Evolutionary conservation across 805 yeast genomes (phyloP).

Genomic region (Clavispora phyllophila): DNA sequence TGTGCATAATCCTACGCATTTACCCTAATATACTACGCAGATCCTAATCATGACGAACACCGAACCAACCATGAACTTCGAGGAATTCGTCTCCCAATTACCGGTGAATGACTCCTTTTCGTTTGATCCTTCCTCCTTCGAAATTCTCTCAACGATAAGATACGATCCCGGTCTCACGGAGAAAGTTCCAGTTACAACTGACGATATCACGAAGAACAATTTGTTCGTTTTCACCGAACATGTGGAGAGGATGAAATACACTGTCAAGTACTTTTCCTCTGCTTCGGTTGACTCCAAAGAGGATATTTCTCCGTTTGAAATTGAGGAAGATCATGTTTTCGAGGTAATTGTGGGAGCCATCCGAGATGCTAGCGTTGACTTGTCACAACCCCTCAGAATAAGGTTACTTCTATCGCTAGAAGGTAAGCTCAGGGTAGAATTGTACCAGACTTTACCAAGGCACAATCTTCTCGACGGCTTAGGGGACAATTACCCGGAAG

Average conservation of each 20-base stretch:
- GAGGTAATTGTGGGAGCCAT: conserved; percentile 24
- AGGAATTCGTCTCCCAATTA: neutral
- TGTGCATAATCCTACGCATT: too few species aligned
- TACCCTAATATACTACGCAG: too few species aligned
- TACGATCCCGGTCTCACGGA: conserved; percentile 58
- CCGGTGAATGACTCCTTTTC: neutral
- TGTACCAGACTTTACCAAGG: conserved; percentile 23
- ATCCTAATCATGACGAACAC: neutral
- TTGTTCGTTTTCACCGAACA: conserved; percentile 68
- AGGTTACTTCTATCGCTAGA: conserved; percentile 25
- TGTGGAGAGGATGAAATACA: conserved; percentile 49
- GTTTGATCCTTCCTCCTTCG: conserved; percentile 22
- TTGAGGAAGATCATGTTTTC: conserved; percentile 42
- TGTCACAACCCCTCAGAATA: conserved; percentile 26
- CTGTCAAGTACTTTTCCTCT: conserved; percentile 46
- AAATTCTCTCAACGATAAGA: conserved; percentile 65
- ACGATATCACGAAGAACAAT: conserved; percentile 21
- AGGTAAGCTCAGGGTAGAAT: conserved; percentile 28
- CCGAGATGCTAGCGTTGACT: conserved; percentile 15
- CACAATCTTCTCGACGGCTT: conserved; percentile 29
- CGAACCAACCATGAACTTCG: neutral
- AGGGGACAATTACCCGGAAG: conserved; percentile 9
- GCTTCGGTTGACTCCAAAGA: neutral
- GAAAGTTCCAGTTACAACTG: conserved; percentile 22
- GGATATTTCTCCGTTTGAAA: conserved; percentile 17